Evolutionary conservation across 2,329 filamentous ascomycete species (phyloP).

Genomic region (Fusarium penzigii): DNA sequence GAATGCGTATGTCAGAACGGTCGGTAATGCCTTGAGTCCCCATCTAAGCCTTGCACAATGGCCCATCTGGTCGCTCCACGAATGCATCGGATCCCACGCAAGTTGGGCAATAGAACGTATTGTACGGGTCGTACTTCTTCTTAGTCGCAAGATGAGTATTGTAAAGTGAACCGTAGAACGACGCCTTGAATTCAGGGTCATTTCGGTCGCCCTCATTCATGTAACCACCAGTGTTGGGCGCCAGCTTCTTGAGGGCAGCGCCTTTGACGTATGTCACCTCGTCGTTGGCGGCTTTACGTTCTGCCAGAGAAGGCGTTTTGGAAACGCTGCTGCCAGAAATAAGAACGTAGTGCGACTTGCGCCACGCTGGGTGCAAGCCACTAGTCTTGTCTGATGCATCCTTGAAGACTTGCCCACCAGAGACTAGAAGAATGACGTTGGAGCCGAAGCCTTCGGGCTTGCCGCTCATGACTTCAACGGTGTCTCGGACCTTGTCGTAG

Average conservation of each 20-base stretch:
- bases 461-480: conserved; percentile 15
- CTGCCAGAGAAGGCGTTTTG: background rate
- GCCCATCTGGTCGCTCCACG: conserved; percentile 8
- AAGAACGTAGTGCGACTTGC: conserved; percentile 12
- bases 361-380: conserved; percentile 7
- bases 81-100: conserved; percentile 16
- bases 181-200: conserved; percentile 10
- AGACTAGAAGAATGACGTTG: conserved; percentile 12
- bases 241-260: conserved; percentile 12
- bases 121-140: conserved; percentile 14
- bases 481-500: background rate
- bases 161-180: conserved; percentile 13
- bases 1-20: no score
- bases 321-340: conserved; percentile 3
- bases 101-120: conserved; percentile 18
- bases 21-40: no score
- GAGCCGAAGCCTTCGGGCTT: conserved; percentile 8
- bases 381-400: conserved; percentile 9
- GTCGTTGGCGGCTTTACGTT: conserved; percentile 8
- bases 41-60: conserved; percentile 4
- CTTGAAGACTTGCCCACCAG: conserved; percentile 16
- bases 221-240: conserved; percentile 10
- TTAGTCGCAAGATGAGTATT: conserved; percentile 5
- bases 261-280: conserved; percentile 13
- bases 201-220: conserved; percentile 19